Evolutionary conservation across 176 grass and related monocot species (phyloP), one percentile per base, ranked within the genome.

Genomic region (Carex kokanica): DNA sequence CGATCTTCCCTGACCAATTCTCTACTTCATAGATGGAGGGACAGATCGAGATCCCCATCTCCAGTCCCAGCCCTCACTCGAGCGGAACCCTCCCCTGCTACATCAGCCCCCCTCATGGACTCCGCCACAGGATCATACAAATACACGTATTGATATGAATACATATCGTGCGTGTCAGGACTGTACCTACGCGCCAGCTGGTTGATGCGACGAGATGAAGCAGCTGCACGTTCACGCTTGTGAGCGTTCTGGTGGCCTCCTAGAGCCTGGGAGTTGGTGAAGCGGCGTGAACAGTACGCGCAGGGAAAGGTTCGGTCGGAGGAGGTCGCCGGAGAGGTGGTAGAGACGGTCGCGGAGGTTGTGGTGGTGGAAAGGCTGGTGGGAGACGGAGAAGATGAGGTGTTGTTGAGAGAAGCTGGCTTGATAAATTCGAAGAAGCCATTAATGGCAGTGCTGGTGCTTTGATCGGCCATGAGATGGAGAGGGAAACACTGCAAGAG

Each of bases 221-320:
- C 78, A 15, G 78, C 79, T 16, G 79, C 79, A 16, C 88, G 73
- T 27, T 90, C 88, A 2, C 85, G 63, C 84, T 87, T 90, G 71
- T 90, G 88, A 10, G 88, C 88, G 38, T 90, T 90, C 80, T 90
- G 88, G 45, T 90, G 88, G 51, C 88, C 88, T 55, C 88, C 88
- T 34, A 90, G 80, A 5, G 88, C 88, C 64, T 90, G 88, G 3
- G 88, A 90, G 54, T 78, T 90, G 27, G 43, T 56, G 85, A 87
- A 87, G 55, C 79, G 79, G 66, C 85, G 85, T 0, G 85, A 64
- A 55, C 85, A 87, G 85, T 87, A 87, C 32, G 85, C 55, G 53
- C 85, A 87, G 5, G 85, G 65, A 55, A 87, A 87, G 14, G 85
- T 78, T 21, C 85, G 47, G 18, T 87, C 65, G 14, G 78, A 75